Evolutionary conservation across 1,284 basidiomycete genomes (phyloP).

Genomic region (Microbotryomycetes sp.): DNA sequence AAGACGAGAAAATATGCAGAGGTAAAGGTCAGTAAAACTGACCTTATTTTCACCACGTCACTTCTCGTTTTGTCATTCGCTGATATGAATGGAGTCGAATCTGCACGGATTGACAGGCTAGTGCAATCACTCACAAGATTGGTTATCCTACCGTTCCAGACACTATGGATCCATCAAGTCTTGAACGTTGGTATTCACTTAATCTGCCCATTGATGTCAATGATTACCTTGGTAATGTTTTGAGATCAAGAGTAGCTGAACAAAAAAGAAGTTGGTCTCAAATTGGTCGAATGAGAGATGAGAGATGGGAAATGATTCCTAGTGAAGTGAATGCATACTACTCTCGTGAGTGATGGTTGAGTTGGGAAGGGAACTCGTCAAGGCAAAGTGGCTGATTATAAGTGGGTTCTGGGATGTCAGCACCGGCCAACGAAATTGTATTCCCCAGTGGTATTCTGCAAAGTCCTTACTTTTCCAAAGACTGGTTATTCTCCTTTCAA

Average conservation of each 20-base stretch:
- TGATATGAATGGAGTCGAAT: no score
- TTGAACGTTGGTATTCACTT: slow-evolving; percentile 65
- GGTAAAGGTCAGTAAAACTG: slow-evolving; percentile 56
- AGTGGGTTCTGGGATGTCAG: neutral
- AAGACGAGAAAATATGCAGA: slow-evolving; percentile 73
- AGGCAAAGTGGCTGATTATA: no score
- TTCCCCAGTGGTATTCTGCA: slow-evolving; percentile 95
- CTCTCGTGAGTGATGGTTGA: slow-evolving; percentile 2
- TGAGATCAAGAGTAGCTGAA: slow-evolving; percentile 51
- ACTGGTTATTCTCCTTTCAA: slow-evolving; percentile 51
- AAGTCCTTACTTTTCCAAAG: slow-evolving; percentile 73
- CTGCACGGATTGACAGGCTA: slow-evolving; percentile 59
- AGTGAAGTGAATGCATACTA: slow-evolving; percentile 47
- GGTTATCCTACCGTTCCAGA: slow-evolving; percentile 78
- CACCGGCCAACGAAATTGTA: slow-evolving; percentile 72
- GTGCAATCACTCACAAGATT: slow-evolving; percentile 52
- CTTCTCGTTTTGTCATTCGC: neutral
- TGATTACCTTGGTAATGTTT: slow-evolving; percentile 78
- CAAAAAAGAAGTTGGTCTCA: slow-evolving; percentile 59
- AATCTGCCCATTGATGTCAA: slow-evolving; percentile 57
- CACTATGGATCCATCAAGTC: slow-evolving; percentile 62
- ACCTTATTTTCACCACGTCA: neutral
- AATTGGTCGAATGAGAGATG: slow-evolving; percentile 66
- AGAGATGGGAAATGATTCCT: slow-evolving; percentile 79
- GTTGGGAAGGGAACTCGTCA: neutral